phyloP scores from a whole-genome alignment of 176 grass and related monocot genomes.

The Oryza punctata region DNA sequence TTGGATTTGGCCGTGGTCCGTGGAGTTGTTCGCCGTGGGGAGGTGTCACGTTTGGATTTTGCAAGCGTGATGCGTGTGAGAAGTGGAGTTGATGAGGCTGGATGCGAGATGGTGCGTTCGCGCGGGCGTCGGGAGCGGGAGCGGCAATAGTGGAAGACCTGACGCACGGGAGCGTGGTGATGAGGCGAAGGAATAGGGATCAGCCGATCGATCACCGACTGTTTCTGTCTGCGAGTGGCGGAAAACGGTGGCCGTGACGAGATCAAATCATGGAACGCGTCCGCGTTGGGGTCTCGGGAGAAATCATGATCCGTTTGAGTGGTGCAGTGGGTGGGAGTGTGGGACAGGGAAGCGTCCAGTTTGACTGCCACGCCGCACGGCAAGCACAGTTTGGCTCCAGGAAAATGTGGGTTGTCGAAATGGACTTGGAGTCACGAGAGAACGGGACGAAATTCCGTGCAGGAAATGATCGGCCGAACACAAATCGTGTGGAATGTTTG shows the following conservation, averaged over 20 bases:
- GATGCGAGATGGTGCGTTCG: neutral
- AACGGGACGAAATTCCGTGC: neutral
- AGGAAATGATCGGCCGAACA: neutral
- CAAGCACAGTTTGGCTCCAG: neutral
- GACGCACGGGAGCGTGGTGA: neutral
- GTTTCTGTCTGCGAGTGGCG: neutral
- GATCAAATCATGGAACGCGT: neutral
- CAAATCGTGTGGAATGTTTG: neutral
- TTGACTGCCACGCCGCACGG: neutral
- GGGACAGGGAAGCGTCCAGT: neutral
- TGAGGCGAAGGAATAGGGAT: neutral
- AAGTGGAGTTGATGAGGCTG: slow-evolving; percentile 25
- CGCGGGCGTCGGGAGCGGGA: neutral
- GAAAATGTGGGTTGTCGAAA: no score
- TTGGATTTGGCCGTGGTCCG: neutral
- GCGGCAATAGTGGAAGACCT: neutral
- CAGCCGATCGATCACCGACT: neutral
- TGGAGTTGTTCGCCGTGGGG: neutral
- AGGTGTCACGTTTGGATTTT: neutral
- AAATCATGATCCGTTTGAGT: neutral
- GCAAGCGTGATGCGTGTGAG: neutral
- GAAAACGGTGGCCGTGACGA: neutral
- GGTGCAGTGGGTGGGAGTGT: neutral
- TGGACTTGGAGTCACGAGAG: neutral
- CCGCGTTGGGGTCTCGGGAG: neutral